Base-by-base conservation (phyloP, 148 eudicot species). In the Cornus florida region DNA sequence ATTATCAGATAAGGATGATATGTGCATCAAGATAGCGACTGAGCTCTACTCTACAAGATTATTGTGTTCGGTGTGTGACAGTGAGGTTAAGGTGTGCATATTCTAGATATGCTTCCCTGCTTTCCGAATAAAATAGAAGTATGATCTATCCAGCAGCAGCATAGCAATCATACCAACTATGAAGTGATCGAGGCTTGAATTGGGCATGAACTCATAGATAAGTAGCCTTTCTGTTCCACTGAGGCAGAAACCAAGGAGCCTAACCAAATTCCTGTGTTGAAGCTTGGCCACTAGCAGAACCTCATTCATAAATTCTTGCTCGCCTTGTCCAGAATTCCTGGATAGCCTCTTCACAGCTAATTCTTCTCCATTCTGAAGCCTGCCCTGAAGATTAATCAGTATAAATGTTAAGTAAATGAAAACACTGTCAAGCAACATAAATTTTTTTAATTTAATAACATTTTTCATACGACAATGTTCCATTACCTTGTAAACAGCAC, bases 321-420 rank as follows among this genome's bases (percentile, higher is more conserved):
- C 86, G 8, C 90, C 92, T 73, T 87, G 88, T 19, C 79, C 79
- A 5, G 88, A 85, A 62, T 69, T 28, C 75, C 17, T 38, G 0
- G 88, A 75, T 64, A 89, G 64, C 68, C 90, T 78, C 78, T 89
- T 89, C 4, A 90, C 93, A 11, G 91, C 91, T 78, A 88, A 73
- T 59, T 86, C 84, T 75, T 79, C 77, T 11, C 88, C 91, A 64
- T 80, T 77, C 5, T 57, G 59, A 23, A 90, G 82, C 41, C n/a
- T 78, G 41, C 90, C 92, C 87, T 89, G 81, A 14, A 75, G 9
- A 43, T 43, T 43, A 43, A 6, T 43, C 48, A 43, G 8, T 4
- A 43, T 43, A 43, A 43, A 35, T 35, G 38, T 35, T 35, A 35
- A 35, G 5, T 35, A 35, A 43, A 43, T 43, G 48, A 43, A 43